Conservation (phyloP, 208 protist species). For the Wallacemonas sp. region DNA sequence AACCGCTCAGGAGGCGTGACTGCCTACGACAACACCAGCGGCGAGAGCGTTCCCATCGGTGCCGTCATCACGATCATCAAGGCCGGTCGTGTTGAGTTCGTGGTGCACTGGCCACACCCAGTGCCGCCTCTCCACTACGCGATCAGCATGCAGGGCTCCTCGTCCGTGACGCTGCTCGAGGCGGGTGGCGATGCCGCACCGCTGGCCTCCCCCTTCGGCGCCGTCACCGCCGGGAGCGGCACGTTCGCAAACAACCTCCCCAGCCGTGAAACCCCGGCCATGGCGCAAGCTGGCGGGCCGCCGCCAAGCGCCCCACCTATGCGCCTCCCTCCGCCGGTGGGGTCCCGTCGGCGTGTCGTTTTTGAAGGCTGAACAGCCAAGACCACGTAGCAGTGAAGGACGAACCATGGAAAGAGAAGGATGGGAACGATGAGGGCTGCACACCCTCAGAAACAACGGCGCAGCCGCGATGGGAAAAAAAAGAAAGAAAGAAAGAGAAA, state of each 20-base stretch:
- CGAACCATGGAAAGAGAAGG: background rate
- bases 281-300: background rate
- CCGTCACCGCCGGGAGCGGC: background rate
- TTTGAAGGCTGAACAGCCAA: background rate
- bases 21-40: background rate
- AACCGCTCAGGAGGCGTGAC: background rate
- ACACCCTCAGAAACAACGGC: background rate
- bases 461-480: background rate
- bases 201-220: background rate
- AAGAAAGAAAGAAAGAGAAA: background rate
- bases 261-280: background rate
- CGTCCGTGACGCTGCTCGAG: constrained; percentile 54
- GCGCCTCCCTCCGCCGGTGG: background rate
- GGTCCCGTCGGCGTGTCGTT: background rate
- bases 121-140: constrained; percentile 79
- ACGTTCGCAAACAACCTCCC: background rate
- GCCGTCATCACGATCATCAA: constrained; percentile 49
- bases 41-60: constrained; percentile 20
- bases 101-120: constrained; percentile 64
- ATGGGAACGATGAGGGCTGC: background rate
- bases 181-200: background rate
- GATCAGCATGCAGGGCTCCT: constrained; percentile 77
- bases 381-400: background rate
- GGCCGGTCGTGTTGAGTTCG: constrained; percentile 30
- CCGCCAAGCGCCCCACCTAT: background rate